phyloP scores from a whole-genome alignment of 179 eudicot species.

The Drosera spatulata region DNA sequence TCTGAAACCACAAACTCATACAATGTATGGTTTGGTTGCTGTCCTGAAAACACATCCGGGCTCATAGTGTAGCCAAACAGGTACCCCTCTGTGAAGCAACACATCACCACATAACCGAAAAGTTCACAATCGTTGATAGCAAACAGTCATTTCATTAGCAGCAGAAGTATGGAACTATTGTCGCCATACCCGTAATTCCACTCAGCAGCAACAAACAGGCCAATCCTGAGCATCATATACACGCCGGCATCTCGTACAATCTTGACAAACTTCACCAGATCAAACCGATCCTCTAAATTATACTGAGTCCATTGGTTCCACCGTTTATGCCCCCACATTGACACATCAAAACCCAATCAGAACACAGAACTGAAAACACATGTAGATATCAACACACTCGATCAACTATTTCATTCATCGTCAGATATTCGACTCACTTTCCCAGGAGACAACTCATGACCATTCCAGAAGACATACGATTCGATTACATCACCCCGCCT shows the following conservation, averaged over 20 bases:
- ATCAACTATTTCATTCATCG: no score
- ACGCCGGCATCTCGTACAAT: slow-evolving; percentile 71
- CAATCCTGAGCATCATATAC: slow-evolving; percentile 93
- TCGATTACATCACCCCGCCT: slow-evolving; percentile 95
- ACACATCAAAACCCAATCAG: no score
- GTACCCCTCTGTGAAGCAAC: slow-evolving; percentile 67
- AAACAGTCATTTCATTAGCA: no score
- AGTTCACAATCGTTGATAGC: background rate
- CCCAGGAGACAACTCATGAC: slow-evolving; percentile 77
- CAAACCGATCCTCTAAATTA: slow-evolving; percentile 80
- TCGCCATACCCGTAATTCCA: slow-evolving; percentile 86
- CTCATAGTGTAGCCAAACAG: slow-evolving; percentile 96
- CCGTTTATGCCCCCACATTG: background rate
- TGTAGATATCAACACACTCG: no score
- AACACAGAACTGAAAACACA: background rate
- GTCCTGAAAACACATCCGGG: slow-evolving; percentile 91
- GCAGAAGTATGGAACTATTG: no score
- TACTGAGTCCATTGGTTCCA: slow-evolving; percentile 28
- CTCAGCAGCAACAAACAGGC: slow-evolving; percentile 97
- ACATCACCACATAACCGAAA: slow-evolving; percentile 8
- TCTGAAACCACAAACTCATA: slow-evolving; percentile 5
- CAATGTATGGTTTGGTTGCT: slow-evolving; percentile 92
- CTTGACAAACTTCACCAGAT: slow-evolving; percentile 85
- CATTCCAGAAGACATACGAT: slow-evolving; percentile 97
- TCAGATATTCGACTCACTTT: slow-evolving; percentile 48